A percentile compares a stretch with the other conserved stretches of the same genome.
These are phyloP conservation scores for Gossypium sturtianum DNA, from an alignment of 345 rosid genomes.

Conservation along the genomic window DNA sequence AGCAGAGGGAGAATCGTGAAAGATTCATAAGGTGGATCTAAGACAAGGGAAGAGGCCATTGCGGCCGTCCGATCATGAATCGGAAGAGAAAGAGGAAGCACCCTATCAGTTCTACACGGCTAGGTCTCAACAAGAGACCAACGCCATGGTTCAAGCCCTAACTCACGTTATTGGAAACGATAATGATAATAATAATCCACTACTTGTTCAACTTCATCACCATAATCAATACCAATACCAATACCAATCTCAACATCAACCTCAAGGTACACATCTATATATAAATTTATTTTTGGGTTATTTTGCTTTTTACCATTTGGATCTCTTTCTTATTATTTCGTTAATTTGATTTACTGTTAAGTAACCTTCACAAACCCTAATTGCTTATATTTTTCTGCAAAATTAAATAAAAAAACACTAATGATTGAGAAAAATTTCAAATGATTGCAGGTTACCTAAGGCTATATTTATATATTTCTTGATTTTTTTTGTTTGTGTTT, in stretches of 20 bases:
- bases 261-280: slow-evolving; percentile 21
- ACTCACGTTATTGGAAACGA: slow-evolving; percentile 54
- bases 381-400: not conserved
- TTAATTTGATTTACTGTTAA: not conserved
- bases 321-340: not conserved
- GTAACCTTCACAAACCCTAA: not conserved
- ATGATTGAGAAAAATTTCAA: not conserved
- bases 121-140: slow-evolving; percentile 64
- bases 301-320: not conserved
- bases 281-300: not conserved
- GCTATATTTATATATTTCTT: not conserved
- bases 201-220: slow-evolving; percentile 15
- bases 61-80: slow-evolving; percentile 33
- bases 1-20: not conserved
- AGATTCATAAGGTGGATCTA: slow-evolving; percentile 34
- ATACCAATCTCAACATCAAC: slow-evolving; percentile 17
- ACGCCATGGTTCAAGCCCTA: slow-evolving; percentile 61
- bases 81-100: slow-evolving; percentile 38
- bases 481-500: not conserved
- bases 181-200: slow-evolving; percentile 6
- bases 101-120: slow-evolving; percentile 42
- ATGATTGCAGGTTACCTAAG: not conserved
- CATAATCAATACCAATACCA: not conserved
- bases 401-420: not conserved
- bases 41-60: slow-evolving; percentile 49